Evolutionary conservation across 2,329 filamentous ascomycete species (phyloP), one percentile per base, ranked within the genome.

Genomic region (Annulohypoxylon truncatum): DNA sequence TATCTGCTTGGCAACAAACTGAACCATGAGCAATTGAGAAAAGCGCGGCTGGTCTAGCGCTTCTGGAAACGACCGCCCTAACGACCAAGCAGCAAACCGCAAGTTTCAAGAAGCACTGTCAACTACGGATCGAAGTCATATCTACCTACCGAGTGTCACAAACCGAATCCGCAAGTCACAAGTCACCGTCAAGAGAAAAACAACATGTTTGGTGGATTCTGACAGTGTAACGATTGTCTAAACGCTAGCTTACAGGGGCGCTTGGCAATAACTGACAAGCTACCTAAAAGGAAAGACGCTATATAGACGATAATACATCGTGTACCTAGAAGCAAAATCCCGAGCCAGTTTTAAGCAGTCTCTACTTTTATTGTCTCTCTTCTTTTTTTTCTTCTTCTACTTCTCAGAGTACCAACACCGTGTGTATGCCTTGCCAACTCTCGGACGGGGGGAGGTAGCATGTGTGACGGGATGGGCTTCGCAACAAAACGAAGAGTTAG

Each of bases 161-260:
- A 50, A 24, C 15, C 10, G 2, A 7, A 50, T 18, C 15, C 10
- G 2, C 22, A 13, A n/a, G 20, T 54, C 35, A 54, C 24, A 7
- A 8, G 20, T 42, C 38, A 42, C 31, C 31, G 8, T 35, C 31
- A 52, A 33, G 6, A 26, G 12, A 15, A 9, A 52, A 22, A 26
- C 4, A 26, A 28, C 1, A 24, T 7, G 15, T 42, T 24, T 18
- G 29, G 24, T 40, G 4, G n/a, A 31, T 29, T 61, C n/a, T 29
- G 9, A 54, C 35, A 29, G 5, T 29, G 15, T 53, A 59, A 46
- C 10, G 48, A 62, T 54, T 61, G 62, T 66, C 58, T 59, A 66
- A 33, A 47, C 50, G 53, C 48, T 59, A 55, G 47, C 29, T n/a
- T 56, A 44, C 2, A n/a, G 10, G 18, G 7, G 38, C 31, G 31